Percentiles rank a stretch among this genome's conserved stretches.
Conservation (phyloP, 345 rosid genomes). For the Aegle marmelos region DNA sequence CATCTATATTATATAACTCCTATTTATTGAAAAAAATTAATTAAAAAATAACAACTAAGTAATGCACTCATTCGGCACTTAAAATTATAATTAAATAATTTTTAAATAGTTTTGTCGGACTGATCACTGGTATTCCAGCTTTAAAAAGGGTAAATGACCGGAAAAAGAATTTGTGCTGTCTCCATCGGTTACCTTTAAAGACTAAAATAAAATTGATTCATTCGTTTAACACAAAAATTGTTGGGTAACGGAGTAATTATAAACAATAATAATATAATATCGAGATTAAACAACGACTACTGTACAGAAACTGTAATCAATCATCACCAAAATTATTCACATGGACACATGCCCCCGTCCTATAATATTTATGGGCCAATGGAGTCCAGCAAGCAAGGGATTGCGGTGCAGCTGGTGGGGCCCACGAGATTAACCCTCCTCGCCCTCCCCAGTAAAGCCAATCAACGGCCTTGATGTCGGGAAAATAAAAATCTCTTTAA, state of each 20-base stretch:
- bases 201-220: no score
- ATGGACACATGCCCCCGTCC: not conserved
- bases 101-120: no score
- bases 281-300: not conserved
- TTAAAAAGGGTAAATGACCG: no score
- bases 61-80: no score
- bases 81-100: accelerated
- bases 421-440: not conserved
- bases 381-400: not conserved
- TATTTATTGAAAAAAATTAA: no score
- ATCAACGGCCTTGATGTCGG: not conserved
- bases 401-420: not conserved
- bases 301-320: no score
- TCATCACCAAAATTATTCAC: not conserved
- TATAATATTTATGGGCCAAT: not conserved
- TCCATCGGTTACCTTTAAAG: no score
- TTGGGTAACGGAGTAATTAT: no score
- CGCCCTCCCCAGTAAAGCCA: not conserved
- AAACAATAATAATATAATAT: not conserved
- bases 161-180: no score
- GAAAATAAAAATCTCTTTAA: not conserved
- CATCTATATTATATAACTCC: no score
- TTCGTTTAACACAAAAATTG: no score
- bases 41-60: not conserved
- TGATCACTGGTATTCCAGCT: accelerated